Percentiles rank a stretch among this genome's conserved stretches.
phyloP scores from a whole-genome alignment of 208 protist species.

The Crithidia expoeki region DNA sequence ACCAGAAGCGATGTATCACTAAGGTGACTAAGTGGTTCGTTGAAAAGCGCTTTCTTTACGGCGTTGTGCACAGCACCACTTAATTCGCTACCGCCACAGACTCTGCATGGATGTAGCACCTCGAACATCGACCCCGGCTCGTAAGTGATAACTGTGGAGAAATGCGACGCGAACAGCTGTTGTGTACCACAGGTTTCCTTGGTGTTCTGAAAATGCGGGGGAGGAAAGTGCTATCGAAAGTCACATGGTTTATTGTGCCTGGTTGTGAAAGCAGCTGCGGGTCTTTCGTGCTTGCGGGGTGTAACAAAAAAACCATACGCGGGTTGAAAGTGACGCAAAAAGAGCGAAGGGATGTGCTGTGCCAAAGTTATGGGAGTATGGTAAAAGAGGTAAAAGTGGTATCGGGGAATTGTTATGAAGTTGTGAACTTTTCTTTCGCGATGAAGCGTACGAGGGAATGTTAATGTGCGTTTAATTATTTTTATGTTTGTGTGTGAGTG shows the following conservation, averaged over 20 bases:
- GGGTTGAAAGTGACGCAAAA: no score
- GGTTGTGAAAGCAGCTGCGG: neutral
- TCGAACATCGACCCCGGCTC: neutral
- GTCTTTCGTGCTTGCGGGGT: neutral
- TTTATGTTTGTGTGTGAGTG: no score
- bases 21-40: neutral
- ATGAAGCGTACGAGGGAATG: no score
- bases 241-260: constrained; percentile 3
- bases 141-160: constrained; percentile 19
- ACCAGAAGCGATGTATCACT: neutral
- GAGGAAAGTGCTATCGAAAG: constrained; percentile 9
- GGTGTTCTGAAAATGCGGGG: constrained; percentile 10
- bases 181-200: constrained; percentile 18
- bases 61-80: constrained; percentile 4
- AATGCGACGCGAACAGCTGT: constrained; percentile 10
- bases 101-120: constrained; percentile 2
- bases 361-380: no score
- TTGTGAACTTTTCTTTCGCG: no score
- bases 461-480: no score
- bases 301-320: no score
- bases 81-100: constrained; percentile 18
- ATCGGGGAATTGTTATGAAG: no score
- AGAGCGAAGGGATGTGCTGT: no score
- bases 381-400: no score
- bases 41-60: constrained; percentile 7